phyloP scores from a whole-genome alignment of 148 eudicot genomes.

The Vaccinium macrocarpon region DNA sequence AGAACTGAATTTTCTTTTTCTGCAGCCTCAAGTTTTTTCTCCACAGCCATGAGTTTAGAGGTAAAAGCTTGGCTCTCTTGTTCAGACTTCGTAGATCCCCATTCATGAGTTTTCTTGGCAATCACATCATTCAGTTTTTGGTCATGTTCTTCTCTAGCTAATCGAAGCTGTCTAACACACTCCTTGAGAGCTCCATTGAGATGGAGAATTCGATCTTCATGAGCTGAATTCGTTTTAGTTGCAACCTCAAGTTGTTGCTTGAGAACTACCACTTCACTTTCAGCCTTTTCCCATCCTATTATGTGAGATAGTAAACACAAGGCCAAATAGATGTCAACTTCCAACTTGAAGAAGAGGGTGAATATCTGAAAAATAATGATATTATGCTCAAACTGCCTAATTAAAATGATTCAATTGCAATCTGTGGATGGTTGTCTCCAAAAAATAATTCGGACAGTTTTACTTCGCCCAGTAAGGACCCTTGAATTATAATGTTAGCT shows the following conservation, averaged over 20 bases:
- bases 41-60: neutral
- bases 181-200: constrained; percentile 91
- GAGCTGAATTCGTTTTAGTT: constrained; percentile 47
- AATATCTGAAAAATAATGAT: neutral
- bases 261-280: constrained; percentile 50
- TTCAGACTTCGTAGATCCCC: constrained; percentile 51
- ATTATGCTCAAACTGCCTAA: neutral
- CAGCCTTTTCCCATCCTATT: constrained; percentile 95
- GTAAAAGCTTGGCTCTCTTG: constrained; percentile 8
- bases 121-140: constrained; percentile 47
- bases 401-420: neutral
- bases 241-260: constrained; percentile 67
- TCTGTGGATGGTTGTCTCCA: neutral
- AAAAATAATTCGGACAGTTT: neutral
- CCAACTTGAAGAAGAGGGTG: neutral
- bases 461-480: neutral
- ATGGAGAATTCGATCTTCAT: constrained; percentile 68
- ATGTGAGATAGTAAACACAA: neutral
- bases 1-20: constrained; percentile 7
- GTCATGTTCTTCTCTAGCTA: constrained; percentile 66
- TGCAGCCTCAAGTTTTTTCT: neutral
- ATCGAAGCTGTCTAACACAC: constrained; percentile 86
- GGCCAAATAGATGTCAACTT: neutral
- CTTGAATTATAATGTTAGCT: neutral
- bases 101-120: constrained; percentile 44